These are phyloP conservation scores for Fusarium chaquense DNA, from an alignment of 2,329 filamentous ascomycete species.

Conservation along the genomic window DNA sequence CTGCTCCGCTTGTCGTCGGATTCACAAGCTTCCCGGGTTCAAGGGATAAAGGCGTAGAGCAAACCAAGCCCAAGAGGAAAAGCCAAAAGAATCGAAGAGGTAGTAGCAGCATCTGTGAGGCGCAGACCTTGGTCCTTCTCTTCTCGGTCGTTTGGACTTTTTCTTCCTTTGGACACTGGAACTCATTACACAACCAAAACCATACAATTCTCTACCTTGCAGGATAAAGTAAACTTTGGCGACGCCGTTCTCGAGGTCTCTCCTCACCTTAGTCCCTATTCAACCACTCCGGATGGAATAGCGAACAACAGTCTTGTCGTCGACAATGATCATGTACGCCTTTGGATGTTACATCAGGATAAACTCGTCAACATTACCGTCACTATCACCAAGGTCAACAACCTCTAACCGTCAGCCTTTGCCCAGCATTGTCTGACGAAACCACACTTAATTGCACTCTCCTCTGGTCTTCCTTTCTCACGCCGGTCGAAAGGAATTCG, in stretches of 20 bases:
- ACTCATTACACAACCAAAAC: background rate
- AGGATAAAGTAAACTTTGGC: background rate
- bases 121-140: slow-evolving; percentile 18
- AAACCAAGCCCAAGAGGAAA: background rate
- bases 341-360: slow-evolving; percentile 35
- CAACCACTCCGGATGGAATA: slow-evolving; percentile 13
- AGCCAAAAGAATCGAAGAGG: background rate
- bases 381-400: slow-evolving; percentile 15
- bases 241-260: background rate
- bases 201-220: background rate
- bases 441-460: slow-evolving; percentile 8
- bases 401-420: slow-evolving; percentile 8
- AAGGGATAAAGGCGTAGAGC: slow-evolving; percentile 9
- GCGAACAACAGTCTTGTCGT: slow-evolving; percentile 4
- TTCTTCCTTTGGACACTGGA: slow-evolving; percentile 13
- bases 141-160: slow-evolving; percentile 8
- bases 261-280: background rate
- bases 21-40: slow-evolving; percentile 28
- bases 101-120: slow-evolving; percentile 18
- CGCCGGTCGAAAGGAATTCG: background rate
- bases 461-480: background rate
- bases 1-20: slow-evolving; percentile 31
- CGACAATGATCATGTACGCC: slow-evolving; percentile 41
- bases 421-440: slow-evolving; percentile 5
- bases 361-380: slow-evolving; percentile 25